Evolutionary conservation across 1,139 yeast species (phyloP).

Genomic region (Kurtzmaniella quercitrusa): DNA sequence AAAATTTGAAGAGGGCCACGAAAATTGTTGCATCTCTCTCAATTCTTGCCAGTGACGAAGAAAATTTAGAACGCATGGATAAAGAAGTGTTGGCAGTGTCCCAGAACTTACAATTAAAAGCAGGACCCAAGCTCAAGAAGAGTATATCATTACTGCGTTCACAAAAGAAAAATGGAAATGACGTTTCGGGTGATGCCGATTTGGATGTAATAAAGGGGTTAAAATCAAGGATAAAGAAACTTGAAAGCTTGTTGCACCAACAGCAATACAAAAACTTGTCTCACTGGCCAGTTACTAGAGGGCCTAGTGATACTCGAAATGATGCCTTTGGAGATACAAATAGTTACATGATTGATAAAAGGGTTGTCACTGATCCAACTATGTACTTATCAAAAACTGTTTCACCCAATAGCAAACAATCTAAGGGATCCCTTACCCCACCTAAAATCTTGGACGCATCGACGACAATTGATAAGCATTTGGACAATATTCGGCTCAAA

Average conservation of each 20-base stretch:
- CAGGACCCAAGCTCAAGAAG: constrained; percentile 10
- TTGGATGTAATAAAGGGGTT: constrained; percentile 49
- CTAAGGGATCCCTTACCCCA: constrained; percentile 11
- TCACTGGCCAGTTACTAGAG: constrained; percentile 49
- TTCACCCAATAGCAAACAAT: constrained; percentile 1
- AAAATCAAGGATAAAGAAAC: constrained; percentile 53
- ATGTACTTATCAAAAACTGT: constrained; percentile 5
- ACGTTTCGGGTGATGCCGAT: constrained; percentile 27
- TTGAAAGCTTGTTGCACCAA: constrained; percentile 65
- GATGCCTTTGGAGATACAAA: constrained; percentile 11
- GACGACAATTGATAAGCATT: constrained; percentile 38
- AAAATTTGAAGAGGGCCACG: constrained; percentile 35
- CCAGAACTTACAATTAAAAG: constrained; percentile 7
- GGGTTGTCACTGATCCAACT: constrained; percentile 7
- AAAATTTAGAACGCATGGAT: constrained; percentile 18
- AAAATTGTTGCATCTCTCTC: constrained; percentile 32
- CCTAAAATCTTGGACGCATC: constrained; percentile 30
- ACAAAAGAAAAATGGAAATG: constrained; percentile 18
- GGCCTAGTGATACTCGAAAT: constrained; percentile 1
- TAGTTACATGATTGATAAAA: constrained; percentile 15
- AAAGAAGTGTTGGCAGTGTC: constrained; percentile 11
- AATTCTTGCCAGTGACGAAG: constrained; percentile 23
- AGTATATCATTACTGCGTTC: constrained; percentile 11
- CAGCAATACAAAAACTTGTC: constrained; percentile 54
- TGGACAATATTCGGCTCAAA: constrained; percentile 37